Evolutionary conservation across 2,329 filamentous ascomycete genomes (phyloP).

Genomic region (Aureobasidium namibiae): DNA sequence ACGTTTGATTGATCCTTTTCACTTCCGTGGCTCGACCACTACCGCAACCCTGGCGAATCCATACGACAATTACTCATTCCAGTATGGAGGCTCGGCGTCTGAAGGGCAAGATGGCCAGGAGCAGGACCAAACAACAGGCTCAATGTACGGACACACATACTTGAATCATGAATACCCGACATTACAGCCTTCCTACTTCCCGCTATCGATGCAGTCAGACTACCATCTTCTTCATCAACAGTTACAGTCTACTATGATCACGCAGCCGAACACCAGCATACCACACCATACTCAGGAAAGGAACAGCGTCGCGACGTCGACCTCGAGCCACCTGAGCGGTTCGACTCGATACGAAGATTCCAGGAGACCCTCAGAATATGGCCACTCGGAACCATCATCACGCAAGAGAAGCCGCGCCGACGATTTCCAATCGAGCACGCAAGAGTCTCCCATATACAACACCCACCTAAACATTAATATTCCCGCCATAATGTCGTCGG

Average conservation of each 20-base stretch:
- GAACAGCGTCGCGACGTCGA: background rate
- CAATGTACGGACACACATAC: background rate
- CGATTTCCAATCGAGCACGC: background rate
- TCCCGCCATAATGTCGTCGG: background rate
- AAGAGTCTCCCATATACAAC: background rate
- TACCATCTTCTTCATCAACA: background rate
- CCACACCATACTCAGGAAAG: background rate
- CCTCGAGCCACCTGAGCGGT: background rate
- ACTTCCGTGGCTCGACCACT: background rate
- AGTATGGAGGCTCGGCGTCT: background rate
- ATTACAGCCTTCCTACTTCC: background rate
- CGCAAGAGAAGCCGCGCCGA: constrained; percentile 10
- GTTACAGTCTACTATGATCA: background rate
- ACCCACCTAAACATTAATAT: background rate
- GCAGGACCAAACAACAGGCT: background rate
- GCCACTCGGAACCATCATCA: background rate
- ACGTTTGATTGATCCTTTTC: background rate
- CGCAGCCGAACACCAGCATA: background rate
- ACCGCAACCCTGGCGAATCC: constrained; percentile 8
- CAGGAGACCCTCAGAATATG: background rate
- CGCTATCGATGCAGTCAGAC: background rate
- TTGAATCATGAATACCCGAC: background rate
- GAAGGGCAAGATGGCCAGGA: background rate
- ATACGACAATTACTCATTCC: background rate
- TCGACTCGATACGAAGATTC: background rate